Conservation (phyloP, 768 basidiomycete species). For the Russula compacta region DNA sequence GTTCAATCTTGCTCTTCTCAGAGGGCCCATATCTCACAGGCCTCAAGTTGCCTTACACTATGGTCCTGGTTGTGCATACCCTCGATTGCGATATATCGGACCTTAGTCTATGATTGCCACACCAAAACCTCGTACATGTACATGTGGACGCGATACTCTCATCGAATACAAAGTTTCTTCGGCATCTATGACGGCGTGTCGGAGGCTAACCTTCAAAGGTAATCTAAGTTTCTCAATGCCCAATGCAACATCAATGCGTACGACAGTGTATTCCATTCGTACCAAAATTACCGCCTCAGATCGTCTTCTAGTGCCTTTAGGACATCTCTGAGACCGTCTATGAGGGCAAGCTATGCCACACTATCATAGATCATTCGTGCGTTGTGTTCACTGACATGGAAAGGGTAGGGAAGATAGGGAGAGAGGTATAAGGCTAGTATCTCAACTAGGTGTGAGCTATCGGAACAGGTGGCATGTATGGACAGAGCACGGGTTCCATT, state of each 20-base stretch:
- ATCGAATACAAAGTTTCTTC: neutral
- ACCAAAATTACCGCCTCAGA: conserved; percentile 26
- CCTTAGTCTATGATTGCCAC: neutral
- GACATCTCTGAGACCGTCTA: conserved; percentile 40
- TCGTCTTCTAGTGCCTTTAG: conserved; percentile 42
- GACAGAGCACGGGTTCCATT: conserved; percentile 24
- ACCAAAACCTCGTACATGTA: neutral
- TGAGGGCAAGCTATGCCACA: conserved; percentile 30
- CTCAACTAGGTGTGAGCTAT: too few species aligned
- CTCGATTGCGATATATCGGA: neutral
- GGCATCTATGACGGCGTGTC: neutral
- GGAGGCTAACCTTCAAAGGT: conserved; percentile 32
- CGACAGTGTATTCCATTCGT: neutral
- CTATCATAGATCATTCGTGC: conserved; percentile 28
- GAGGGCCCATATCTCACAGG: neutral
- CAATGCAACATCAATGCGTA: conserved; percentile 25
- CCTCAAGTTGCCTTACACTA: neutral
- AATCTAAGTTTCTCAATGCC: conserved; percentile 38
- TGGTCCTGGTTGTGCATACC: neutral
- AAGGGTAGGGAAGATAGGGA: conserved; percentile 28
- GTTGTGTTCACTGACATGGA: conserved; percentile 39
- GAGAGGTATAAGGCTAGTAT: conserved; percentile 5
- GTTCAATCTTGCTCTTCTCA: neutral
- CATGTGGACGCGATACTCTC: neutral
- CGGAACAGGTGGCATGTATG: neutral